phyloP scores from a whole-genome alignment of 2,329 filamentous ascomycete genomes.

The Hypoxylon sp. region DNA sequence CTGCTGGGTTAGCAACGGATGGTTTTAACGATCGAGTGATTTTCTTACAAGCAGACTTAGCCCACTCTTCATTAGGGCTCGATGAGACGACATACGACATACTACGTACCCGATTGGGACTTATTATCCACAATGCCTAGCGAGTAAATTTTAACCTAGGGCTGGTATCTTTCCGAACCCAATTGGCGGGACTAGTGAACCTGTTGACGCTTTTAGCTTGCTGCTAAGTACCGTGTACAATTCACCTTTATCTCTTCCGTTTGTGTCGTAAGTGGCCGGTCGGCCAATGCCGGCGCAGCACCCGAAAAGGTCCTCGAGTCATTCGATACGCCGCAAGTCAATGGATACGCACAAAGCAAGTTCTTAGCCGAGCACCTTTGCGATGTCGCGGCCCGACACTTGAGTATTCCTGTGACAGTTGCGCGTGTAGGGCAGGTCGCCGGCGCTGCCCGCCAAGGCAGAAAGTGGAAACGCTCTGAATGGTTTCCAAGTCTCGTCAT shows the following conservation, averaged over 20 bases:
- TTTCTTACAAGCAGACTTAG: slow-evolving; percentile 45
- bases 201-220: slow-evolving; percentile 39
- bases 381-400: slow-evolving; percentile 41
- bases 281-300: background rate
- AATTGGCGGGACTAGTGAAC: slow-evolving; percentile 46
- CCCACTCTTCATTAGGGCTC: slow-evolving; percentile 43
- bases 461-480: slow-evolving; percentile 56
- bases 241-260: slow-evolving; percentile 49
- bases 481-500: slow-evolving; percentile 61
- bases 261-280: slow-evolving; percentile 27
- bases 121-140: slow-evolving; percentile 50
- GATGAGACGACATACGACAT: slow-evolving; percentile 31
- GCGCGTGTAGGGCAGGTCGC: no score
- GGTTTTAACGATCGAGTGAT: slow-evolving; percentile 42
- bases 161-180: slow-evolving; percentile 43
- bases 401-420: slow-evolving; percentile 34
- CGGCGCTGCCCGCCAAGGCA: no score
- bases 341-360: slow-evolving; percentile 51
- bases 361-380: slow-evolving; percentile 49
- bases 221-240: slow-evolving; percentile 6
- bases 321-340: slow-evolving; percentile 24
- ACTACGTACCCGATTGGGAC: slow-evolving; percentile 28
- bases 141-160: slow-evolving; percentile 50
- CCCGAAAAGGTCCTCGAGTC: slow-evolving; percentile 35
- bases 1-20: slow-evolving; percentile 2